Evolutionary conservation across 352 stramenopile species (phyloP), one percentile per base, ranked within the genome.

Genomic region (Globisporangium apiculatum): DNA sequence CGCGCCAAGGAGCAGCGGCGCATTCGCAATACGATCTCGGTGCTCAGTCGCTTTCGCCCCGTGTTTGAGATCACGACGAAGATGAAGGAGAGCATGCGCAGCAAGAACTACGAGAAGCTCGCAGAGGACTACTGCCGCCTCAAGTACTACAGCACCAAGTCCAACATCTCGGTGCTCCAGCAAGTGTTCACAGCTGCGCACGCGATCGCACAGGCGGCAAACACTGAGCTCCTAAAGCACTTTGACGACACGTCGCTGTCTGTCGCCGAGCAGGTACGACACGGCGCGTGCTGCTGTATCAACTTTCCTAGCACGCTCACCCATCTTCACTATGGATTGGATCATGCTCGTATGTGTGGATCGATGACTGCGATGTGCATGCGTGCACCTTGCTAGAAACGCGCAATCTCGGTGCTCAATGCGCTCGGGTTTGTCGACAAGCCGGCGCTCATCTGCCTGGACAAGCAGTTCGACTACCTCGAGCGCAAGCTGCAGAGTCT

Each of bases 61-160:
- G 74, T 91, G 36, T 76, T 94, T 24, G 81, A 91, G 46, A 76
- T 91, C 56, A 87, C 76, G 1, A 71, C 75, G 40, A 87, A 86
- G 59, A 89, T 94, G 79, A 87, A 87, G 49, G 64, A 66, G 42
- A 89, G 76, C 65, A 63, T 90, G 49, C 60, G 77, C 12, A 66
- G 61, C 11, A 73, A 79, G 43, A 73, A 94, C 58, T 94, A 85
- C 51, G 78, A 87, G 9, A 85, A 83, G 46, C 69, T 93, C 7
- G 83, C 79, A 0, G 75, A 89, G 15, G 77, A 91, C 46, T 93
- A 88, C 55, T 72, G 72, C 40, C 71, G 79, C 0, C 57, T 93
- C 48, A 89, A 90, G 43, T 66, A 84, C 11, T 75, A 90, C 47
- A 84, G 72, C 52, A 58, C 66, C 38, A 91, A 90, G 40, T 71